Percentiles rank a stretch among this genome's conserved stretches.
Conservation (phyloP, 2,329 filamentous ascomycete genomes). For the Pseudogymnoascus sp. region DNA sequence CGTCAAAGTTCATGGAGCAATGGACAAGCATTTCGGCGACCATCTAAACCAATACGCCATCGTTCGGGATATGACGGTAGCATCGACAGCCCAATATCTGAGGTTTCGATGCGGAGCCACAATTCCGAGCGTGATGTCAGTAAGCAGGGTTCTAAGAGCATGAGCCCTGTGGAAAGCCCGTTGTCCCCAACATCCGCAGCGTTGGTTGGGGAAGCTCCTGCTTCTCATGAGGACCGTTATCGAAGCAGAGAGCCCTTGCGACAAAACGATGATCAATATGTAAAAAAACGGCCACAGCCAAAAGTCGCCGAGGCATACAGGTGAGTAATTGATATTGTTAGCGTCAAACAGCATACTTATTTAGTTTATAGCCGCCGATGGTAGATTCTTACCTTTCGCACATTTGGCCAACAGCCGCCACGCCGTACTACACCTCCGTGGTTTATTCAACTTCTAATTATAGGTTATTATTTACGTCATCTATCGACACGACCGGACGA, state of each 20-base stretch:
- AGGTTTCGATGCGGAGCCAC: neutral
- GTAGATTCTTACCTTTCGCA: slow-evolving; percentile 22
- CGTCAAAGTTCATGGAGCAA: slow-evolving; percentile 13
- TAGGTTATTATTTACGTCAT: neutral
- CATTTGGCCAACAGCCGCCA: neutral
- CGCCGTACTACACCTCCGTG: neutral
- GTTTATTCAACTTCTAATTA: neutral
- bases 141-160: neutral
- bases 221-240: slow-evolving; percentile 10
- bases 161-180: slow-evolving; percentile 12
- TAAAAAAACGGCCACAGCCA: slow-evolving; percentile 31
- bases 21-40: neutral
- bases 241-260: slow-evolving; percentile 22
- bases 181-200: slow-evolving; percentile 25
- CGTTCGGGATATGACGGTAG: neutral
- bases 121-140: neutral
- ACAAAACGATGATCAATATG: slow-evolving; percentile 27
- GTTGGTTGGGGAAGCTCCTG: slow-evolving; percentile 22
- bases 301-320: slow-evolving; percentile 33
- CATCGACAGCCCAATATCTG: slow-evolving; percentile 4
- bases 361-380: slow-evolving; percentile 30
- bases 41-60: neutral
- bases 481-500: neutral
- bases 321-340: slow-evolving; percentile 22
- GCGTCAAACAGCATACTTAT: neutral